Evolutionary conservation across 192 early-diverging fungal species (phyloP).

Genomic region (Kappamyces sp.): DNA sequence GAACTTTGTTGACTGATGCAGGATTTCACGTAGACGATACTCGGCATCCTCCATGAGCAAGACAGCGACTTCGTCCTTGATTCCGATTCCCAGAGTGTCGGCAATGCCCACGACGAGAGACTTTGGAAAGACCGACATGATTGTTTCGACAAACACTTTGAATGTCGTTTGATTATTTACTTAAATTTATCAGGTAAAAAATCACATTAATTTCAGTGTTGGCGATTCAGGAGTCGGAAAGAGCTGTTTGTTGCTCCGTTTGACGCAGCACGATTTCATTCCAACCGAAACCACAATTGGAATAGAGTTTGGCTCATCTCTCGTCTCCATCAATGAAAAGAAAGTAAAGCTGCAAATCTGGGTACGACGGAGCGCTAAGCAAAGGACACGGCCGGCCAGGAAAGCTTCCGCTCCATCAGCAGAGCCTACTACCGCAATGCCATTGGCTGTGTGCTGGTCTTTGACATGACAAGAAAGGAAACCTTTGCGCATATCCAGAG

Average conservation of each 20-base stretch:
- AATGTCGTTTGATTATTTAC: conserved; percentile 7
- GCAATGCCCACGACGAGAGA: conserved; percentile 40
- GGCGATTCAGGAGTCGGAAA: conserved; percentile 39
- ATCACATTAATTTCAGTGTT: conserved; percentile 17
- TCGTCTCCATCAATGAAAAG: conserved; percentile 58
- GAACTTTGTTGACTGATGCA: conserved; percentile 36
- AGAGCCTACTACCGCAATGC: conserved; percentile 40
- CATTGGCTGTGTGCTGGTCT: conserved; percentile 29
- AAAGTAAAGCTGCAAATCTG: conserved; percentile 90
- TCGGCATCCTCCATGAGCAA: conserved; percentile 89
- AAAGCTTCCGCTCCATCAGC: conserved; percentile 35
- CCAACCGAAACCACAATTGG: conserved; percentile 16
- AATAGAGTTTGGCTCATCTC: conserved; percentile 12
- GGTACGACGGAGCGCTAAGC: conserved; percentile 21
- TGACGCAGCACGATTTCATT: conserved; percentile 33
- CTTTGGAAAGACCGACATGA: conserved; percentile 49
- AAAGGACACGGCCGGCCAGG: conserved; percentile 65
- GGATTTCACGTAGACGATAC: conserved; percentile 89
- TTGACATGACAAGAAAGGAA: conserved; percentile 41
- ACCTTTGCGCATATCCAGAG: conserved; percentile 69
- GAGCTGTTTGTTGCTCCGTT: conserved; percentile 32
- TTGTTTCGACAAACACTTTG: conserved; percentile 65
- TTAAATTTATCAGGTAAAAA: neutral
- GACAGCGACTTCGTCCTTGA: conserved; percentile 81
- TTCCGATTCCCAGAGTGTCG: conserved; percentile 47